Evolutionary conservation across 495 filamentous ascomycete species (phyloP).

Genomic region (Penicillium manginii): DNA sequence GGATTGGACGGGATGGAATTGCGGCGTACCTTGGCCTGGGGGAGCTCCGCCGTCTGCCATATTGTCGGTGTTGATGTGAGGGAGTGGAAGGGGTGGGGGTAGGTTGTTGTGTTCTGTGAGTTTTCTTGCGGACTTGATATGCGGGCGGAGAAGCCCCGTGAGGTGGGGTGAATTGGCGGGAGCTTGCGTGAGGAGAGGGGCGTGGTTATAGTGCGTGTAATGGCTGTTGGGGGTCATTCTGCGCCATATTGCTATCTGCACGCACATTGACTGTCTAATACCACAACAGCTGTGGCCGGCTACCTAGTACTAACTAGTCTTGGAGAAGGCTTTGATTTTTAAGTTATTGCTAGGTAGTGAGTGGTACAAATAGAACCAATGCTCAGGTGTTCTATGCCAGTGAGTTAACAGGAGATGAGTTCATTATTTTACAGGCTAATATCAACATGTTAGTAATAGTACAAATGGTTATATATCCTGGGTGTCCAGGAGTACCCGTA

Average conservation of each 20-base stretch:
- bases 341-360: no score
- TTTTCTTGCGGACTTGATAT: conserved; percentile 14
- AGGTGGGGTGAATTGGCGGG: conserved; percentile 18
- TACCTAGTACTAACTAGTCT: no score
- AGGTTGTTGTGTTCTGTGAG: not conserved
- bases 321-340: no score
- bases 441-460: conserved; percentile 7
- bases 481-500: not conserved
- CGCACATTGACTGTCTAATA: no score
- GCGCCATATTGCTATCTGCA: no score
- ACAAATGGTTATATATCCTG: conserved; percentile 3
- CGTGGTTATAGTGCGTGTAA: conserved; percentile 21
- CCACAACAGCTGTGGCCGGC: no score
- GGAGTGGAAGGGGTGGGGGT: conserved; percentile 20
- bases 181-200: conserved; percentile 22
- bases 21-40: conserved; percentile 34
- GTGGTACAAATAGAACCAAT: no score
- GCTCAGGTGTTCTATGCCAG: no score
- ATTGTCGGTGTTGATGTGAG: conserved; percentile 22
- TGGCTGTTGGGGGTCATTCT: not conserved
- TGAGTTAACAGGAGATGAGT: no score
- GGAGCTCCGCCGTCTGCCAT: conserved; percentile 32
- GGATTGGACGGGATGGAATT: not conserved
- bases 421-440: conserved; percentile 2
- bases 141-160: conserved; percentile 18